These are phyloP conservation scores for Aspergillus udagawae DNA, from an alignment of 2,329 filamentous ascomycete genomes.

Conservation along the genomic window DNA sequence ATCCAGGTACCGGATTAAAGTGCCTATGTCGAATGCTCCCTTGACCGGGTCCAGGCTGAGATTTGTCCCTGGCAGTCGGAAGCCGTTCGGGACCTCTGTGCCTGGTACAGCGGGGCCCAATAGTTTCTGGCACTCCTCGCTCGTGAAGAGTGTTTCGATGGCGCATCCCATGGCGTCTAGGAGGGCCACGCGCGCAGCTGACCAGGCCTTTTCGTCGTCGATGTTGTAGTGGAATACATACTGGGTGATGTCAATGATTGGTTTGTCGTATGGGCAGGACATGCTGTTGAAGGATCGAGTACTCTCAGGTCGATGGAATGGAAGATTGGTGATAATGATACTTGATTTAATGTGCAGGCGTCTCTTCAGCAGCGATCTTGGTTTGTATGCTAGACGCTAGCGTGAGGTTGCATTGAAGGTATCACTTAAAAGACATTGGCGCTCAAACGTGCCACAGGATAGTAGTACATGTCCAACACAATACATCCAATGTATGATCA, in stretches of 20 bases:
- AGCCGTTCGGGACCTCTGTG: slow-evolving; percentile 26
- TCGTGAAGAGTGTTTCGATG: slow-evolving; percentile 21
- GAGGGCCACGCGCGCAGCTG: slow-evolving; percentile 16
- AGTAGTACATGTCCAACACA: neutral
- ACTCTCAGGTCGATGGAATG: neutral
- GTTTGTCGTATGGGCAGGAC: slow-evolving; percentile 30
- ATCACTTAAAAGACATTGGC: neutral
- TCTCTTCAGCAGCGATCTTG: neutral
- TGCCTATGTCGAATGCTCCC: slow-evolving; percentile 38
- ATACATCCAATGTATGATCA: neutral
- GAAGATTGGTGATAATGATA: neutral
- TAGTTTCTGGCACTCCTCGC: slow-evolving; percentile 13
- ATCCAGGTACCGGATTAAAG: slow-evolving; percentile 40
- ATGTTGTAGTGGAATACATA: slow-evolving; percentile 21
- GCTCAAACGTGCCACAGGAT: neutral
- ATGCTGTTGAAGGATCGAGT: neutral
- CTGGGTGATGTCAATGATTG: slow-evolving; percentile 18
- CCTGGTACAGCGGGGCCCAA: slow-evolving; percentile 13
- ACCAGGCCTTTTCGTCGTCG: slow-evolving; percentile 13
- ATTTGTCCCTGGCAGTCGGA: slow-evolving; percentile 37
- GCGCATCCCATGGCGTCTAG: slow-evolving; percentile 25
- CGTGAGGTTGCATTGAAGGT: neutral
- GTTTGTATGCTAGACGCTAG: neutral
- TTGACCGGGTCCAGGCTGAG: slow-evolving; percentile 35
- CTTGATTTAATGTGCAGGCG: neutral